phyloP scores from a whole-genome alignment of 257 asterid species.

The Voacanga thouarsii region DNA sequence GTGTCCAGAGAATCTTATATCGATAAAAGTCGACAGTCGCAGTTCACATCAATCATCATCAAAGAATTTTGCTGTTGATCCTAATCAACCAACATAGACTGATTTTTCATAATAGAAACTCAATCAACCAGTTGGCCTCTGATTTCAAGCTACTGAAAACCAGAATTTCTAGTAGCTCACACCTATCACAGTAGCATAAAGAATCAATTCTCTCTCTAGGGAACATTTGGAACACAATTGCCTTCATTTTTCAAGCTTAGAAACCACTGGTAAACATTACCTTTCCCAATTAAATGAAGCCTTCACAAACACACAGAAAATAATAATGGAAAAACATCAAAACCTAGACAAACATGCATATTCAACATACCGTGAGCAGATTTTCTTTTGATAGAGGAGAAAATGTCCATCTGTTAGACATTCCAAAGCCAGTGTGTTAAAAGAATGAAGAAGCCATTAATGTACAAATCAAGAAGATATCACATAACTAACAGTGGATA shows the following conservation, averaged over 20 bases:
- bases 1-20: too few species aligned
- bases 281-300: too few species aligned
- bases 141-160: too few species aligned
- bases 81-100: too few species aligned
- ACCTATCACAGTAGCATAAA: too few species aligned
- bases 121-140: too few species aligned
- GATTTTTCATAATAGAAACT: too few species aligned
- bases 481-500: neutral
- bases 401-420: slow-evolving; percentile 81
- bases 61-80: too few species aligned
- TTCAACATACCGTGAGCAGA: slow-evolving; percentile 63
- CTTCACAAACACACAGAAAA: neutral
- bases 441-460: neutral
- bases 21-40: too few species aligned
- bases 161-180: too few species aligned
- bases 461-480: neutral
- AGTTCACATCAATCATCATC: too few species aligned
- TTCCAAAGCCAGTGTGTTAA: slow-evolving; percentile 2
- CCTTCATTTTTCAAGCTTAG: neutral
- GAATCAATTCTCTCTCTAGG: neutral
- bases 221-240: neutral
- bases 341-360: neutral
- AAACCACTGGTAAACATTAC: too few species aligned
- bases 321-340: neutral
- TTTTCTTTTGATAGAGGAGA: slow-evolving; percentile 70